phyloP scores from a whole-genome alignment of 495 filamentous ascomycete genomes.

The Talaromyces adpressus region DNA sequence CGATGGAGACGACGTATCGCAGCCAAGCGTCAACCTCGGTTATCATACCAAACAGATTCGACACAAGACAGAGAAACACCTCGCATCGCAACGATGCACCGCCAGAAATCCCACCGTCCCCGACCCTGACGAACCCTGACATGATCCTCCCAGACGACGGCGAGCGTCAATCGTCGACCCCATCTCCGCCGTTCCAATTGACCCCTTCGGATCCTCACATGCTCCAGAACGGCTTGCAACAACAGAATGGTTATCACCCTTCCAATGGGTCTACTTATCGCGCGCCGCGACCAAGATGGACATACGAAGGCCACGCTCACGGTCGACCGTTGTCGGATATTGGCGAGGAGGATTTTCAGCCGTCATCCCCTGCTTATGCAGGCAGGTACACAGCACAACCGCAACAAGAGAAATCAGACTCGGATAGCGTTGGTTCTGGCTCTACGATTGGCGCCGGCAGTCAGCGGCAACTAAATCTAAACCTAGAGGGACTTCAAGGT shows the following conservation, averaged over 20 bases:
- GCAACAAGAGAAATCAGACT: constrained; percentile 14
- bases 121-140: constrained; percentile 86
- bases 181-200: constrained; percentile 34
- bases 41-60: constrained; percentile 8
- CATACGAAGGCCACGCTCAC: constrained; percentile 47
- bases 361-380: constrained; percentile 21
- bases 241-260: not conserved
- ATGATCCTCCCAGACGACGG: constrained; percentile 76
- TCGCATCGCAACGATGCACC: constrained; percentile 2
- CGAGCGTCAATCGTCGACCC: constrained; percentile 49
- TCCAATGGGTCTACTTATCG: constrained; percentile 17
- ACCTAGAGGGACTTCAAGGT: not conserved
- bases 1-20: not conserved
- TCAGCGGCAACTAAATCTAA: constrained; percentile 7
- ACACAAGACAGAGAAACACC: constrained; percentile 2
- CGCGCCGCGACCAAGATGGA: constrained; percentile 38
- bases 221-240: not conserved
- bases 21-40: constrained; percentile 3
- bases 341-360: constrained; percentile 47
- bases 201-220: not conserved
- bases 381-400: constrained; percentile 1
- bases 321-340: constrained; percentile 66
- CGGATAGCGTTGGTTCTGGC: constrained; percentile 30
- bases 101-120: constrained; percentile 47
- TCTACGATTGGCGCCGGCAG: constrained; percentile 35